phyloP scores from a whole-genome alignment of 2,329 filamentous ascomycete species.

The Arachnomyces sp. region DNA sequence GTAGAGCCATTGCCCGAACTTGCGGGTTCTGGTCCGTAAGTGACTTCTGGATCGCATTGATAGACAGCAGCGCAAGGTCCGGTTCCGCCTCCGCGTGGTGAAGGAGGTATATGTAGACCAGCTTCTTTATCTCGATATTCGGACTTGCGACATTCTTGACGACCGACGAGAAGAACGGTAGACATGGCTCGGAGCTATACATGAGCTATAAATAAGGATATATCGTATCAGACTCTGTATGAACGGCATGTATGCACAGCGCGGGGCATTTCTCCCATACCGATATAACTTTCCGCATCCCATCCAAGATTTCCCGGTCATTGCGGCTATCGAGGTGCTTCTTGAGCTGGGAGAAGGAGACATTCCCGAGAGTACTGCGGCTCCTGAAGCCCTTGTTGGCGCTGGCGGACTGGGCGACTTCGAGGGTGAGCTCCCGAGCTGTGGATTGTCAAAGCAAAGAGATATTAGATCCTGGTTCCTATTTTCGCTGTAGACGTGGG shows the following conservation, averaged over 20 bases:
- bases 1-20: slow-evolving; percentile 81
- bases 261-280: slow-evolving; percentile 42
- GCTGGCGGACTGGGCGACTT: slow-evolving; percentile 85
- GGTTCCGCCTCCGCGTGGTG: slow-evolving; percentile 95
- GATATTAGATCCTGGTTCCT: slow-evolving; percentile 1
- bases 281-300: slow-evolving; percentile 77
- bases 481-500: slow-evolving; percentile 1
- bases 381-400: slow-evolving; percentile 43
- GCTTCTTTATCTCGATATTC: slow-evolving; percentile 91
- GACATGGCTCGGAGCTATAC: slow-evolving; percentile 80
- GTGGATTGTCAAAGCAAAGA: slow-evolving; percentile 13
- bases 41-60: slow-evolving; percentile 98
- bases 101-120: slow-evolving; percentile 97
- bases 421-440: slow-evolving; percentile 95
- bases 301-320: slow-evolving; percentile 88
- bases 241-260: slow-evolving; percentile 9
- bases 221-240: too few relatives aligned
- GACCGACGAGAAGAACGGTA: slow-evolving; percentile 93
- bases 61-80: slow-evolving; percentile 87
- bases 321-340: slow-evolving; percentile 89
- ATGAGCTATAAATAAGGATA: slow-evolving; percentile 61
- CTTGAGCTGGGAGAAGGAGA: slow-evolving; percentile 80
- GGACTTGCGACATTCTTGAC: slow-evolving; percentile 96
- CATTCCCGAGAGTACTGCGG: slow-evolving; percentile 54
- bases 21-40: slow-evolving; percentile 87